Base-by-base conservation (phyloP, 495 filamentous ascomycete genomes). In the Sordaria brevicollis region DNA sequence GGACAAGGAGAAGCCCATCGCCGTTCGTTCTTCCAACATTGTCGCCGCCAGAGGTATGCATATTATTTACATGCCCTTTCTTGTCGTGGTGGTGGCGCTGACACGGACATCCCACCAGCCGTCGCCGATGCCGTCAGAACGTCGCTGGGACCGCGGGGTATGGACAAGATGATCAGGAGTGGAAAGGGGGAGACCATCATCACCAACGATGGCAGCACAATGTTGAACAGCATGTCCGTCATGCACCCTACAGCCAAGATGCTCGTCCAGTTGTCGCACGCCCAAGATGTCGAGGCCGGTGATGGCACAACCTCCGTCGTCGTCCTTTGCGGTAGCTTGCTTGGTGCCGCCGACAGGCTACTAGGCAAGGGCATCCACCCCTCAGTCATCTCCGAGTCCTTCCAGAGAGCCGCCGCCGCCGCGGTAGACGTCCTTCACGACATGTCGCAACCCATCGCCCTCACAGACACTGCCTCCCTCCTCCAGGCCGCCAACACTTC, bases 151-250 rank as follows among this genome's bases (percentile, higher is more conserved):
- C 85, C 86, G 72, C 76, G 85, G 78, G 84, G 83, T 67, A 96
- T 97, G 94, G 95, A 99, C 83, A 99, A 99, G 85, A 99, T 99
- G 95, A 98, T 99, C 72, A 91, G 95, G 87, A 96, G 92, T 34
- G 91, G 93, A 73, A 96, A 93, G 78, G 96, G 96, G 80, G 90
- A 96, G 79, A 97, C 95, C 62, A 94, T 98, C 76, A 99, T 99
- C 81, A 97, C 94, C 74, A 99, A 99, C 83, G 95, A 99, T 82
- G 95, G 95, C 80, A 96, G 95, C 83, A 99, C 95, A 39, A 98
- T 98, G 93, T 83, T 99, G 77, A 95, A 90, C 81, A 92, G 93
- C 85, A 98, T 99, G 95, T 91, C 92, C 74, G 96, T 99, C 67
- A 92, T 98, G 93, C 95, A 99, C 80, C 95, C 95, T 39, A 94